Evolutionary conservation across 225 moss, liverwort and hornwort genomes (phyloP), one percentile per base, ranked within the genome.

Genomic region (Thuidium tamariscinum): DNA sequence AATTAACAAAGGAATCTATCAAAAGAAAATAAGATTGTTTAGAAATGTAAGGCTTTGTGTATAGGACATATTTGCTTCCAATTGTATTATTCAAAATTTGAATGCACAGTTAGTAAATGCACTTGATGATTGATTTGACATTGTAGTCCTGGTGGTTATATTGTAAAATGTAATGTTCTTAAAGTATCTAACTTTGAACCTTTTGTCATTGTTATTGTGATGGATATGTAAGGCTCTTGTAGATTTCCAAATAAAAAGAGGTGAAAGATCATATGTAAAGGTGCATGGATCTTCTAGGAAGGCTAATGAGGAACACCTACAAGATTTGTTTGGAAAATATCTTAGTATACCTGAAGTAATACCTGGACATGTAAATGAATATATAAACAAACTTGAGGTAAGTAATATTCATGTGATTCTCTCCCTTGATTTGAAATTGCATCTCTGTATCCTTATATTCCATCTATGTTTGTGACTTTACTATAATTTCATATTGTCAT

Each of bases 201-300:
- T n/a, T n/a, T n/a, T n/a, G n/a, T n/a, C n/a, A n/a, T 0, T 76
- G 36, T 54, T 7, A 23, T n/a, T 76, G 9, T 36, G 2, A 25
- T 76, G 76, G n/a, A 23, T 54, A 16, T n/a, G 10, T 76, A 20
- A 76, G 76, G n/a, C 6, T 15, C 9, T 16, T 23, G 25, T 36
- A 54, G 10, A 14, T 52, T 13, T 54, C 9, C 16, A 36, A 15
- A 1, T 16, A 25, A 3, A 25, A 0, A 23, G 6, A 36, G 36
- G 36, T 54, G 22, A 36, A 54, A 36, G 25, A 76, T 76, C 16
- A 9, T 0, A 0, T 0, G 0, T 7, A 19, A 27, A 21, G 5
- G 2, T 13, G 52, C 2, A 4, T 52, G 14, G 9, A n/a, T 23
- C 10, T n/a, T 52, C 2, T n/a, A 0, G 5, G 3, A n/a, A 23